A percentile compares a stretch with the other conserved stretches of the same genome.
phyloP scores from a whole-genome alignment of 2,329 filamentous ascomycete species.

The Fusarium sp. region DNA sequence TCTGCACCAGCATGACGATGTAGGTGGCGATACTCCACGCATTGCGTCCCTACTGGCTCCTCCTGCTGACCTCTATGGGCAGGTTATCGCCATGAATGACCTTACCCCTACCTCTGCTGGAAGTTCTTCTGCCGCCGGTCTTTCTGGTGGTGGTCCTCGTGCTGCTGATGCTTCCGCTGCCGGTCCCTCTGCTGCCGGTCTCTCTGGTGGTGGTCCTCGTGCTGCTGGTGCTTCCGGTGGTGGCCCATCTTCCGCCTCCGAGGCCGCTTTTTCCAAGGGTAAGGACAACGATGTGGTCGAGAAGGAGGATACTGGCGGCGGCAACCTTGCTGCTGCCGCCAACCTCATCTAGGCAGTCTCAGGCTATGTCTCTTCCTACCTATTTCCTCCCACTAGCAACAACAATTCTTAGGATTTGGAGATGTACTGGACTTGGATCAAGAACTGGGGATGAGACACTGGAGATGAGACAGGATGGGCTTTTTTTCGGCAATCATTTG shows the following conservation, averaged over 20 bases:
- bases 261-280: no score
- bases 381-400: background rate
- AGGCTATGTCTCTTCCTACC: background rate
- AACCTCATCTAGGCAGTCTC: background rate
- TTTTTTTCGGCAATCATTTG: no score
- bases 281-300: background rate
- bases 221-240: no score
- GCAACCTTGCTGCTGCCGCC: background rate
- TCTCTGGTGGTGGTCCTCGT: background rate
- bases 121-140: background rate
- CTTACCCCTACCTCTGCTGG: background rate
- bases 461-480: no score
- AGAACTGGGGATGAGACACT: no score
- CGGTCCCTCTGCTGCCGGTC: background rate
- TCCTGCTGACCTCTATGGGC: background rate
- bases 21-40: background rate
- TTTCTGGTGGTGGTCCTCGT: background rate
- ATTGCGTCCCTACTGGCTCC: background rate
- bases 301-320: background rate
- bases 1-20: background rate
- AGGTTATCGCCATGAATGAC: background rate
- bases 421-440: background rate
- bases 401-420: background rate
- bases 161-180: no score
- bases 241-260: background rate